Base-by-base conservation (phyloP, 768 basidiomycete genomes). In the Trametes cubensis region DNA sequence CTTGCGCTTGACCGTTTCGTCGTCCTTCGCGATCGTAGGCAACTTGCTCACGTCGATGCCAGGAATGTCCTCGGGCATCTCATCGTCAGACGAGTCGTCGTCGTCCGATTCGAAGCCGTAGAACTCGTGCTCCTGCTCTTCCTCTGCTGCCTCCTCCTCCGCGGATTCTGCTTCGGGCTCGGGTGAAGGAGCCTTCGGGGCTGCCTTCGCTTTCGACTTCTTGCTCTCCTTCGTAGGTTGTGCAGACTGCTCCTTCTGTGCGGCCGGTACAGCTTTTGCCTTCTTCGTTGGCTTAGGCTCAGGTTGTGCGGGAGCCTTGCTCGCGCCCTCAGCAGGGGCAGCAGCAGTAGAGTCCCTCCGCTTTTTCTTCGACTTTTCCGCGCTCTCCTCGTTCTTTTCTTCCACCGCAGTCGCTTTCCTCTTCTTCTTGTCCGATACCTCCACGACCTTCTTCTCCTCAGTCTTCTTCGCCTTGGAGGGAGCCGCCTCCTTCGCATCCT, bases 11-110 rank as follows among this genome's bases (percentile, higher is more conserved):
- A 98, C 89, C 1, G 80, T 83, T 45, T 81, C 87, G 70, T 96
- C 94, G 71, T 95, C 94, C 70, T 94, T 95, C 25, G 91, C 90
- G 25, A 94, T 79, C 0, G 92, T 94, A 1, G 95, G 95, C 41
- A 98, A 80, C 67, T 85, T 87, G 25, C 71, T 77, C 26, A 94
- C 76, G 64, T 95, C 89, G 45, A 95, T 73, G 13, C 79, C 79
- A 13, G 79, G 74, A 17, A 77, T 74, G 55, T 85, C 83, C 2
- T 82, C 82, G 66, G 79, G 81, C 55, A 79, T 80, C 62, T 92
- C 90, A 25, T 93, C 94, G 58, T 92, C 92, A 10, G 90, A 92
- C 38, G 89, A 88, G 58, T 80, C 80, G 58, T 84, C 83, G 50
- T 87, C 87, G 66, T 91, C 90, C 6, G 88, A 86, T 0, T 89